phyloP scores from a whole-genome alignment of 257 asterid species.

The Rauvolfia tetraphylla region DNA sequence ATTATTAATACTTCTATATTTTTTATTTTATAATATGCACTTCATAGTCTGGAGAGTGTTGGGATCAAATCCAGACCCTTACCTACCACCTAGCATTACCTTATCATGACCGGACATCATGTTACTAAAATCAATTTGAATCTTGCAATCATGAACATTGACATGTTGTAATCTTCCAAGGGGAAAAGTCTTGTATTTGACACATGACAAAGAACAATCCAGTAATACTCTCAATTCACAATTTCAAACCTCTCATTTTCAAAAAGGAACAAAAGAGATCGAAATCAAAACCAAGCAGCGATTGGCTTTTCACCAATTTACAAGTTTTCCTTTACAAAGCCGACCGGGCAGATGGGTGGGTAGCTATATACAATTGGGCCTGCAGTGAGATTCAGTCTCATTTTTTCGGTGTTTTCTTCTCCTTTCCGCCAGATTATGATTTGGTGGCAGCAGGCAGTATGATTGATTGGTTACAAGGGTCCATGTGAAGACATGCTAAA shows the following conservation, averaged over 20 bases:
- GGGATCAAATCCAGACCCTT: no score
- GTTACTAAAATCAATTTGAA: no score
- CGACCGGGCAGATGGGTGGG: not conserved
- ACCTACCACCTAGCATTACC: no score
- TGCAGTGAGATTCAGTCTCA: not conserved
- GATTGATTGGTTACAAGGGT: not conserved
- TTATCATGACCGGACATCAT: no score
- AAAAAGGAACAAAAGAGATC: not conserved
- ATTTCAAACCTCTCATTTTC: constrained; percentile 1
- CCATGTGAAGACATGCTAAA: constrained; percentile 18
- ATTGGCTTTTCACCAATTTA: constrained; percentile 14
- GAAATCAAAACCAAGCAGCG: constrained; percentile 14
- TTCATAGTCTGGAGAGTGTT: no score
- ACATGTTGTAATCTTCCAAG: no score
- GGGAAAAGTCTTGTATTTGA: not conserved
- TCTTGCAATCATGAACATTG: no score
- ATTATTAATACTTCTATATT: no score
- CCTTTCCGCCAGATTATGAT: not conserved
- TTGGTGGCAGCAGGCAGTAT: constrained; percentile 7
- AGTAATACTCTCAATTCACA: constrained; percentile 4
- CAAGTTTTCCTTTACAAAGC: constrained; percentile 13
- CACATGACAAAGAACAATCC: constrained; percentile 2
- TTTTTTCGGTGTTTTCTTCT: not conserved
- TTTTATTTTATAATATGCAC: no score
- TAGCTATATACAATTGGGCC: constrained; percentile 14